Conservation (phyloP, 805 yeast genomes). For the Saccharomyces mikatae region DNA sequence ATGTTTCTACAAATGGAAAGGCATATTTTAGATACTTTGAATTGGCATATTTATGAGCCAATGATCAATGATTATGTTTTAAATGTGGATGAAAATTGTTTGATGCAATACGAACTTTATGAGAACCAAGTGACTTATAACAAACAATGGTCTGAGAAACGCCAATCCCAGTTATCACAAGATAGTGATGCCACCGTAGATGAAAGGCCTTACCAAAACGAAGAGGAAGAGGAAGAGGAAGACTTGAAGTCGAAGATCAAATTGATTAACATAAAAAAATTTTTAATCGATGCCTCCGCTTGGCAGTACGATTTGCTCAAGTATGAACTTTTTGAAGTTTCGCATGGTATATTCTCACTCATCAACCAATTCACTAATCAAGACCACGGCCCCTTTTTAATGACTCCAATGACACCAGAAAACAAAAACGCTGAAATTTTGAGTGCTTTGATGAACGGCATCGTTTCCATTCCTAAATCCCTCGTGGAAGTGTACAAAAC, state of each 20-base stretch:
- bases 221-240: conserved; percentile 22
- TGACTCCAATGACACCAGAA: conserved; percentile 18
- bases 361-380: conserved; percentile 25
- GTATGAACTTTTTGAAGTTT: conserved; percentile 26
- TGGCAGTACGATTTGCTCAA: conserved; percentile 38
- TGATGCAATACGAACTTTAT: conserved; percentile 32
- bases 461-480: conserved; percentile 19
- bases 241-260: conserved; percentile 30
- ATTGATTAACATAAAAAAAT: conserved; percentile 42
- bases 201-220: conserved; percentile 5
- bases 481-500: conserved; percentile 21
- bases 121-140: conserved; percentile 27
- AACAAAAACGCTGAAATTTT: conserved; percentile 19
- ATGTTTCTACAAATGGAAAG: conserved; percentile 70
- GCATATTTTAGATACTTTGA: conserved; percentile 62
- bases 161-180: conserved; percentile 17
- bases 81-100: conserved; percentile 38
- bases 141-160: conserved; percentile 16
- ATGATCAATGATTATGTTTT: conserved; percentile 42
- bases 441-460: conserved; percentile 20
- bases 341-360: conserved; percentile 26
- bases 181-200: conserved; percentile 25
- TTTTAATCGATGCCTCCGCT: conserved; percentile 40
- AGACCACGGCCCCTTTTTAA: conserved; percentile 26
- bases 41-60: conserved; percentile 66